Base-by-base conservation (phyloP, 2,329 filamentous ascomycete genomes). In the Helminthosporium solani region DNA sequence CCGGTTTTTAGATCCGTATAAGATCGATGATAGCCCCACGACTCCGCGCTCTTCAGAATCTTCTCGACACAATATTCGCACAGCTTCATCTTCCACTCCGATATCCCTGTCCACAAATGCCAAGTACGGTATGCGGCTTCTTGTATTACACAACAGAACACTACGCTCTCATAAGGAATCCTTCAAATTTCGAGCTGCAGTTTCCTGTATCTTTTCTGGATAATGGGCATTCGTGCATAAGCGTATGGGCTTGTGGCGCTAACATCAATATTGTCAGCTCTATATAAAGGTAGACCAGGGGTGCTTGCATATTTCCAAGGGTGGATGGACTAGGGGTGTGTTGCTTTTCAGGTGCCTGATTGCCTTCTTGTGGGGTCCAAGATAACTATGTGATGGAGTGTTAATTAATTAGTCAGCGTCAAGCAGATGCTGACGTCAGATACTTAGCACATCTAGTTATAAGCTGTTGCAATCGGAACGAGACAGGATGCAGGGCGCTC, bases 1-100 rank as follows among this genome's bases (percentile, higher is more conserved):
- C 25, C 27, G 9, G 20, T 28, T 34, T 44, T 31, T 15, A 33
- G 28, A 14, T 2, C 37, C 12, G 40, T 25, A 20, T 42, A 51
- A n/a, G 36, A 47, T 5, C 27, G 34, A n/a, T 42, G 44, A 14
- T 40, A 47, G 31, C 41, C 45, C 45, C 49, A 52, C 6, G 42
- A 51, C 12, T 40, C 30, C 15, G 35, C 31, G 23, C 41, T 47
- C 34, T 48, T 42, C 16, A 48, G 21, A 8, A 51, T 30, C 21
- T 34, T 42, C 12, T 33, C 31, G 25, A 48, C 33, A 33, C 49
- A 52, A 31, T 37, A 48, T 2, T 48, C 33, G 19, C 42, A 48
- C 12, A 48, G 36, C 33, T 46, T 42, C 45, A 52, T 52, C 18
- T 28, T 46, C 18, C 8, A 14, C 3, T 14, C 28, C 28, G 28